Evolutionary conservation across 2,329 filamentous ascomycete species (phyloP).

Genomic region (Cladobotryum mycophilum): DNA sequence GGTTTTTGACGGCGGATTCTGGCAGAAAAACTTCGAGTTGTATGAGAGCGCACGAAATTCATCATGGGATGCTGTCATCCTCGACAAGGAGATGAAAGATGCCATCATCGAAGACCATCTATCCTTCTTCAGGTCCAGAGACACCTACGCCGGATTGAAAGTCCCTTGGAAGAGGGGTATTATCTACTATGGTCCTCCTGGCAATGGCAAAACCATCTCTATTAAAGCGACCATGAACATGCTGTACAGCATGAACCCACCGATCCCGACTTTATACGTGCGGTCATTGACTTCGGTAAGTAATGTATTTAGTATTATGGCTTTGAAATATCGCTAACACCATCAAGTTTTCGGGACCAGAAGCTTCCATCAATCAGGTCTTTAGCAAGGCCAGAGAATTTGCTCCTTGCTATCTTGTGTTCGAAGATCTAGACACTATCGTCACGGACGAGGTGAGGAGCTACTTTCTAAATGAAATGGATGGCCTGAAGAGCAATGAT

Average conservation of each 20-base stretch:
- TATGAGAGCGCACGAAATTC: constrained; percentile 50
- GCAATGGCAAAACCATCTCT: constrained; percentile 64
- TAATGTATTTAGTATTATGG: constrained; percentile 9
- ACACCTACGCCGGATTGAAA: constrained; percentile 52
- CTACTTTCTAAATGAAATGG: constrained; percentile 69
- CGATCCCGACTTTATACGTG: constrained; percentile 57
- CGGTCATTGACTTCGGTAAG: constrained; percentile 40
- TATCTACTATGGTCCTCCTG: constrained; percentile 59
- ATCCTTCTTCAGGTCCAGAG: constrained; percentile 55
- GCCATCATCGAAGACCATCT: constrained; percentile 56
- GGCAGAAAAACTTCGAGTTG: constrained; percentile 57
- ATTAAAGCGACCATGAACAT: constrained; percentile 66
- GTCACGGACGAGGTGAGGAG: constrained; percentile 54
- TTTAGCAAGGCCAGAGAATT: constrained; percentile 54
- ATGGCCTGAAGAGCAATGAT: constrained; percentile 62
- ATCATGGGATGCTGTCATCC: constrained; percentile 60
- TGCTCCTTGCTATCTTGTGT: constrained; percentile 63
- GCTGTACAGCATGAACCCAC: constrained; percentile 46
- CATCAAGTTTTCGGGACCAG: constrained; percentile 45
- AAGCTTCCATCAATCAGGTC: constrained; percentile 46
- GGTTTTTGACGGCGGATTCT: constrained; percentile 58
- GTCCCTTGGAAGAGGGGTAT: constrained; percentile 68
- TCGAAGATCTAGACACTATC: constrained; percentile 66
- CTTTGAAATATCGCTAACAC: constrained; percentile 3
- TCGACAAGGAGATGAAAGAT: constrained; percentile 59